These are phyloP conservation scores for Fagus sylvatica DNA, from an alignment of 306 rosid genomes.

Conservation along the genomic window DNA sequence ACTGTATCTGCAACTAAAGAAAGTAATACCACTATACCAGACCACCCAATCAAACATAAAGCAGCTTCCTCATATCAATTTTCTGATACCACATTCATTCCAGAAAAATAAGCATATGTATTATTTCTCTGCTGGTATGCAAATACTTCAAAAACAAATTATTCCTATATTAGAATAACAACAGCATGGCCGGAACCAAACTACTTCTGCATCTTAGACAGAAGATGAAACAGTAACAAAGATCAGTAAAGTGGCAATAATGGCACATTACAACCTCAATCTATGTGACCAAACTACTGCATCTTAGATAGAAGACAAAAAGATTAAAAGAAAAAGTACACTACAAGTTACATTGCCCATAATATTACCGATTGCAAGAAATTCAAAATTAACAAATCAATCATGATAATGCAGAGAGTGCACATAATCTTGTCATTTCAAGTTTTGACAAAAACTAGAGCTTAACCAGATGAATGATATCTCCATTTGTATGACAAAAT, in stretches of 20 bases:
- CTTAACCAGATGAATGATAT: conserved; percentile 25
- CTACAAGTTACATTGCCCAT: neutral
- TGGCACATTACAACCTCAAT: too few species aligned
- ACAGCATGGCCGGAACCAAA: neutral
- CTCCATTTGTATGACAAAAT: conserved; percentile 34
- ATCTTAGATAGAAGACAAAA: neutral
- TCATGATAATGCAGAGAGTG: neutral
- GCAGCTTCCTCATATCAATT: too few species aligned
- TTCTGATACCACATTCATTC: too few species aligned
- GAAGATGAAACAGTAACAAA: neutral
- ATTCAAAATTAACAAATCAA: neutral
- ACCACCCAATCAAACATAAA: too few species aligned
- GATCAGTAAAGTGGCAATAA: too few species aligned
- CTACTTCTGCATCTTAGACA: neutral
- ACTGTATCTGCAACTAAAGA: too few species aligned
- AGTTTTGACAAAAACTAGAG: neutral
- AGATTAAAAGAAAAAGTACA: neutral
- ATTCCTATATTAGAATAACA: neutral
- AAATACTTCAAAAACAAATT: neutral
- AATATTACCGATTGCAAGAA: neutral
- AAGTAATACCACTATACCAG: too few species aligned
- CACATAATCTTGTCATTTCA: neutral
- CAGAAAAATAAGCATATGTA: too few species aligned
- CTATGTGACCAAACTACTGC: neutral
- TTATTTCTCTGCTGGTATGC: too few species aligned